A percentile compares a stretch with the other conserved stretches of the same genome.
These are phyloP conservation scores for Xylaria sp. DNA, from an alignment of 2,329 filamentous ascomycete species.

Conservation along the genomic window DNA sequence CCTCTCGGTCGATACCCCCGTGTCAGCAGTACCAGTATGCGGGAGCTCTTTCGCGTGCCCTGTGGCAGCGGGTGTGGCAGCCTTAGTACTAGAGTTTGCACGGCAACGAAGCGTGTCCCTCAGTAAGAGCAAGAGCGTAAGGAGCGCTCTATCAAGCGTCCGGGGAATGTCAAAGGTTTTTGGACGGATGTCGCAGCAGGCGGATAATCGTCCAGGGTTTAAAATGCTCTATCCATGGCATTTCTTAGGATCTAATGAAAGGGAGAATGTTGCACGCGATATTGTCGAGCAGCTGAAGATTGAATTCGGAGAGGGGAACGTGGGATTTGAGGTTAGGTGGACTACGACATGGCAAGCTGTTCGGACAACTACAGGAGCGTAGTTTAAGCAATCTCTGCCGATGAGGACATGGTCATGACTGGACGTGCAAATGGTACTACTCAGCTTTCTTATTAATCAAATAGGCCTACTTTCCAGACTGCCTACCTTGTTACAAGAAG, in stretches of 20 bases:
- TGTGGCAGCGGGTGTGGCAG: slow-evolving; percentile 20
- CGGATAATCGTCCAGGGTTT: slow-evolving; percentile 14
- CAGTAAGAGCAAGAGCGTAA: slow-evolving; percentile 14
- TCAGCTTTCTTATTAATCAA: too few relatives aligned
- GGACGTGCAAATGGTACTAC: too few relatives aligned
- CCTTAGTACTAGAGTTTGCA: slow-evolving; percentile 19
- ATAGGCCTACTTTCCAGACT: too few relatives aligned
- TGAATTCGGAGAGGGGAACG: slow-evolving; percentile 13
- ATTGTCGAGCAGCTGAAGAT: slow-evolving; percentile 5
- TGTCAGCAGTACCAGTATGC: slow-evolving; percentile 10
- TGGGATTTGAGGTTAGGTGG: slow-evolving; percentile 5
- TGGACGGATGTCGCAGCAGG: slow-evolving; percentile 15
- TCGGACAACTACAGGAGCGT: too few relatives aligned
- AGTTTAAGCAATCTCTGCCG: too few relatives aligned
- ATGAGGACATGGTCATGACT: too few relatives aligned
- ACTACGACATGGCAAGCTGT: background rate
- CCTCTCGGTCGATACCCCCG: slow-evolving; percentile 16
- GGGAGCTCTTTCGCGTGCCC: slow-evolving; percentile 27
- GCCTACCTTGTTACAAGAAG: too few relatives aligned
- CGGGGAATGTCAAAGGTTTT: slow-evolving; percentile 15
- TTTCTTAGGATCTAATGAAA: background rate
- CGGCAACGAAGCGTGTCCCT: slow-evolving; percentile 5
- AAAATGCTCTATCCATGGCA: slow-evolving; percentile 24
- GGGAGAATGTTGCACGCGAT: slow-evolving; percentile 11
- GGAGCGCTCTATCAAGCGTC: background rate